Conservation (phyloP, 805 yeast genomes). For the Teunomyces panamensis region DNA sequence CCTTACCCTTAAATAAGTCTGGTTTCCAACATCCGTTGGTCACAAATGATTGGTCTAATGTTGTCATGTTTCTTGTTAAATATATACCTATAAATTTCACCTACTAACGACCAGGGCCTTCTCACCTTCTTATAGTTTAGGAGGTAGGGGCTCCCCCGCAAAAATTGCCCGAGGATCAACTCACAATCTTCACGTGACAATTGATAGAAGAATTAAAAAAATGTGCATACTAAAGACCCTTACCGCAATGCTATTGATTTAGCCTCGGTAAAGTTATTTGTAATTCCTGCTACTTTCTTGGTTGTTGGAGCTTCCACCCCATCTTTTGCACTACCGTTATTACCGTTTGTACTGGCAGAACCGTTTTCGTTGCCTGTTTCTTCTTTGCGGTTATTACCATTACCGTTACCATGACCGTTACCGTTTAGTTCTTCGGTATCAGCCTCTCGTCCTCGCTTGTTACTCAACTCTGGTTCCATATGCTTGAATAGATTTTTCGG, state of each 20-base stretch:
- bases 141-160: background rate
- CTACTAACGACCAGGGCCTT: background rate
- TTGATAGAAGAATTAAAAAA: too few relatives aligned
- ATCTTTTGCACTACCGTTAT: background rate
- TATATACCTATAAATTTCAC: background rate
- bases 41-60: constrained; percentile 17
- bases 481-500: background rate
- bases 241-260: background rate
- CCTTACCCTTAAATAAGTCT: constrained; percentile 26
- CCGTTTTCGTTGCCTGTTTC: background rate
- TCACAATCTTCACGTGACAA: background rate
- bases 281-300: constrained; percentile 1
- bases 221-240: background rate
- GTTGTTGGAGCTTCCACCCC: background rate
- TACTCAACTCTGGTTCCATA: background rate
- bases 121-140: background rate
- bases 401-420: background rate
- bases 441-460: background rate
- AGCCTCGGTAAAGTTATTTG: background rate
- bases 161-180: constrained; percentile 1
- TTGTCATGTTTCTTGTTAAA: background rate
- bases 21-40: constrained; percentile 21
- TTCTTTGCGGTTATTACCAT: background rate
- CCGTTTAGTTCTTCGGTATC: background rate
- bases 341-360: background rate